phyloP scores from a whole-genome alignment of 371 early-diverging fungal genomes.

The Lichtheimia ornata region DNA sequence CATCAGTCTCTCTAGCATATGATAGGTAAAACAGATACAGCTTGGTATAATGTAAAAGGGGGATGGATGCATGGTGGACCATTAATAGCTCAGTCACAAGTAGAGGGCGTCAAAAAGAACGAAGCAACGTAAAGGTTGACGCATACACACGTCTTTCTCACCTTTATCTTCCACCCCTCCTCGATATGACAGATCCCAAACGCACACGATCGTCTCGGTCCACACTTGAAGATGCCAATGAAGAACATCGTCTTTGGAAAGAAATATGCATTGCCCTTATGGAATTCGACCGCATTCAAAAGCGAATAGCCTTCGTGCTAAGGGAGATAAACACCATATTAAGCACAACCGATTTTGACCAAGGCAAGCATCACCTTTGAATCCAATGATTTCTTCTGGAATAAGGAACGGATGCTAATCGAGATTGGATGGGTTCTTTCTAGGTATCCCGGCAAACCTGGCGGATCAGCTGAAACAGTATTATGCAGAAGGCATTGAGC shows the following conservation, averaged over 20 bases:
- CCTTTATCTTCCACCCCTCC: too few species aligned
- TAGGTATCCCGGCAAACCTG: background rate
- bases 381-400: too few species aligned
- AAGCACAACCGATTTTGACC: background rate
- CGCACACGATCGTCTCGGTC: slow-evolving; percentile 3
- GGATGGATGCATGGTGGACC: too few species aligned
- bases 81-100: too few species aligned
- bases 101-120: too few species aligned
- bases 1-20: too few species aligned
- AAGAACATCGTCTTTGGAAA: slow-evolving; percentile 3
- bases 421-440: background rate
- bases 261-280: slow-evolving; percentile 1
- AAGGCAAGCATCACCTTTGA: background rate
- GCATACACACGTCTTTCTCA: too few species aligned
- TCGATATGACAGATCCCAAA: background rate
- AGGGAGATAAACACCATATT: background rate
- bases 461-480: slow-evolving; percentile 4
- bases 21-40: too few species aligned
- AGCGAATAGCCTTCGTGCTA: slow-evolving; percentile 1
- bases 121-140: too few species aligned
- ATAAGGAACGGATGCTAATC: too few species aligned
- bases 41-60: too few species aligned
- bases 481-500: slow-evolving; percentile 2
- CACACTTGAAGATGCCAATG: slow-evolving; percentile 2
- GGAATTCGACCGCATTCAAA: slow-evolving; percentile 1